Conservation (phyloP, 2,329 filamentous ascomycete genomes). For the Thermomyces lanuginosus region DNA sequence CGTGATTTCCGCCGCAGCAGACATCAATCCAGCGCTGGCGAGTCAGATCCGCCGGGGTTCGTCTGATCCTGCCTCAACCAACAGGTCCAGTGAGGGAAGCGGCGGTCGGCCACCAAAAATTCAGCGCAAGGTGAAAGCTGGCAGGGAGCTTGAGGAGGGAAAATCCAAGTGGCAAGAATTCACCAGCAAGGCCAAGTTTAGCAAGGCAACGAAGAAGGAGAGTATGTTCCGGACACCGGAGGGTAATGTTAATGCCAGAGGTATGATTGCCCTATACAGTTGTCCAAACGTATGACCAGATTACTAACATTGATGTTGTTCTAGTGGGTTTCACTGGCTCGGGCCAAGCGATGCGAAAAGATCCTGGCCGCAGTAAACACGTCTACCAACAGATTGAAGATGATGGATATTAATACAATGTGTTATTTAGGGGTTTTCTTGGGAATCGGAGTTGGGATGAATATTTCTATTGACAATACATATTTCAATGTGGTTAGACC, state of each 20-base stretch:
- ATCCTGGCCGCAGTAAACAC: constrained; percentile 63
- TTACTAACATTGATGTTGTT: constrained; percentile 1
- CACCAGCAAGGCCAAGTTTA: constrained; percentile 50
- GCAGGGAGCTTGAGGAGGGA: constrained; percentile 74
- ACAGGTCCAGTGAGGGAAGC: constrained; percentile 46
- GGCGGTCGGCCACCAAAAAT: constrained; percentile 51
- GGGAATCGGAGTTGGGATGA: too few relatives aligned
- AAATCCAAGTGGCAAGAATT: constrained; percentile 96
- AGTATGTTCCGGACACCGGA: constrained; percentile 95
- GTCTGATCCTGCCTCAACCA: too few relatives aligned
- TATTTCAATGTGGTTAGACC: too few relatives aligned
- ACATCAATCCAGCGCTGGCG: constrained; percentile 49
- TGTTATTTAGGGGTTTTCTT: too few relatives aligned
- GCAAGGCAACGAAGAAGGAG: constrained; percentile 66
- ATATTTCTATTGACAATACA: too few relatives aligned
- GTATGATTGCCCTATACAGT: constrained; percentile 37
- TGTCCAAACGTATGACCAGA: too few relatives aligned
- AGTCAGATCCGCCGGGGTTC: constrained; percentile 48
- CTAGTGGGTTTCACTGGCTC: constrained; percentile 91
- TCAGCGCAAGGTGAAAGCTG: constrained; percentile 67
- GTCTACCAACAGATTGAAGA: constrained; percentile 68
- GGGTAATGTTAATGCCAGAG: constrained; percentile 67
- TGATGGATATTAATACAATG: constrained; percentile 32
- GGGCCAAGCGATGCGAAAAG: constrained; percentile 89
- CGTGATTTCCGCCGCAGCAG: constrained; percentile 50